These are phyloP conservation scores for Saccharomycopsis guyanensis DNA, from an alignment of 805 yeast species.

Conservation along the genomic window DNA sequence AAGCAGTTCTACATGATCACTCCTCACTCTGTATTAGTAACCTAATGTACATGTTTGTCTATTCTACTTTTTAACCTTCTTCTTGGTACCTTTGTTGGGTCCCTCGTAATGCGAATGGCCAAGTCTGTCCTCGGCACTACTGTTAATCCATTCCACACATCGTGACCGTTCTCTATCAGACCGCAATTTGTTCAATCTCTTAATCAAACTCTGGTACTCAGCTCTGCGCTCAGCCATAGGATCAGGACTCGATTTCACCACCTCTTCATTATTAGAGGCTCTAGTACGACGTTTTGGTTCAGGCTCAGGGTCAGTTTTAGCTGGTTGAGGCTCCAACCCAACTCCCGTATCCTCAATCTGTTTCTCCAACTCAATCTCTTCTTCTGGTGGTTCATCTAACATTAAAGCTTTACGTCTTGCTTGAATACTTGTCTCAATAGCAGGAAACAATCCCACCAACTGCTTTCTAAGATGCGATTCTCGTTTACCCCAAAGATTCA, in stretches of 20 bases:
- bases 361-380: conserved; percentile 34
- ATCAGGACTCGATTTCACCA: conserved; percentile 22
- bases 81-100: conserved; percentile 17
- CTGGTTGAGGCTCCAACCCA: conserved; percentile 29
- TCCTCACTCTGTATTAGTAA: too few species aligned
- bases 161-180: conserved; percentile 37
- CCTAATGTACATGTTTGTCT: neutral
- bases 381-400: conserved; percentile 35
- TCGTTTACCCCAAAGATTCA: conserved; percentile 67
- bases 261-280: conserved; percentile 19
- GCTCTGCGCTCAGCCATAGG: conserved; percentile 26
- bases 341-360: conserved; percentile 32
- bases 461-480: conserved; percentile 65
- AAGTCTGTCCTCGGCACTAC: conserved; percentile 42
- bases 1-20: too few species aligned
- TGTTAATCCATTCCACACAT: conserved; percentile 56
- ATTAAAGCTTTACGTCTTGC: conserved; percentile 51
- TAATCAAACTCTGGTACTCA: conserved; percentile 29
- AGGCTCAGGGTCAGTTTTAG: conserved; percentile 29
- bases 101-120: conserved; percentile 56
- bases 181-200: conserved; percentile 29
- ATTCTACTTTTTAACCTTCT: neutral
- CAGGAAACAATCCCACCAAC: conserved; percentile 42
- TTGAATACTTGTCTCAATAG: conserved; percentile 45
- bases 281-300: conserved; percentile 5